Conservation (phyloP, 2,329 filamentous ascomycete species). For the Ambrosiella cleistominuta region DNA sequence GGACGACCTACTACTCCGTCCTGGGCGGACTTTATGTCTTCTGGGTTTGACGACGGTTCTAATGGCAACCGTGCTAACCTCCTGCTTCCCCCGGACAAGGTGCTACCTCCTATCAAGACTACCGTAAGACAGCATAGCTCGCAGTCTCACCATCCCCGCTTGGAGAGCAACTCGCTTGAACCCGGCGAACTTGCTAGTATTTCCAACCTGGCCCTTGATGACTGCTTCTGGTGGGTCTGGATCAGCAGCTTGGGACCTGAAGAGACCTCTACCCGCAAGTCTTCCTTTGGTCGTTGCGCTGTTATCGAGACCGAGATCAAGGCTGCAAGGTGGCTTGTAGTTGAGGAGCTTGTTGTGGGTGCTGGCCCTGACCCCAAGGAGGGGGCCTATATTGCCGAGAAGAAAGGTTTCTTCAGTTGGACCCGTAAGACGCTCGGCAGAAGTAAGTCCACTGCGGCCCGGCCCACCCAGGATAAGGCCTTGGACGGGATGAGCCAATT, state of each 20-base stretch:
- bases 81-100: constrained; percentile 78
- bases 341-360: constrained; percentile 92
- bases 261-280: constrained; percentile 69
- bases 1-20: constrained; percentile 86
- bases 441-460: constrained; percentile 54
- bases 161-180: constrained; percentile 59
- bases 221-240: constrained; percentile 99
- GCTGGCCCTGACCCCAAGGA: constrained; percentile 70
- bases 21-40: constrained; percentile 94
- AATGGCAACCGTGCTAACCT: constrained; percentile 38
- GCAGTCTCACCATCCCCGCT: constrained; percentile 59
- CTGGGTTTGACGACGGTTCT: constrained; percentile 72
- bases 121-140: constrained; percentile 63
- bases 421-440: constrained; percentile 48
- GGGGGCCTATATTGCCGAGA: constrained; percentile 82
- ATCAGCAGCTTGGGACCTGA: constrained; percentile 89
- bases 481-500: constrained; percentile 24
- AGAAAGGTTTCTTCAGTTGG: constrained; percentile 86
- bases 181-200: constrained; percentile 93
- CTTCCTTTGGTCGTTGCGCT: constrained; percentile 84
- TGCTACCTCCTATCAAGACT: constrained; percentile 67
- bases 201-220: constrained; percentile 67
- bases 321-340: constrained; percentile 73
- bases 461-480: constrained; percentile 30
- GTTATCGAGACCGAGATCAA: constrained; percentile 75